A percentile compares a stretch with the other conserved stretches of the same genome.
Conservation (phyloP, 2,329 filamentous ascomycete species). For the Ophiostoma australiae region DNA sequence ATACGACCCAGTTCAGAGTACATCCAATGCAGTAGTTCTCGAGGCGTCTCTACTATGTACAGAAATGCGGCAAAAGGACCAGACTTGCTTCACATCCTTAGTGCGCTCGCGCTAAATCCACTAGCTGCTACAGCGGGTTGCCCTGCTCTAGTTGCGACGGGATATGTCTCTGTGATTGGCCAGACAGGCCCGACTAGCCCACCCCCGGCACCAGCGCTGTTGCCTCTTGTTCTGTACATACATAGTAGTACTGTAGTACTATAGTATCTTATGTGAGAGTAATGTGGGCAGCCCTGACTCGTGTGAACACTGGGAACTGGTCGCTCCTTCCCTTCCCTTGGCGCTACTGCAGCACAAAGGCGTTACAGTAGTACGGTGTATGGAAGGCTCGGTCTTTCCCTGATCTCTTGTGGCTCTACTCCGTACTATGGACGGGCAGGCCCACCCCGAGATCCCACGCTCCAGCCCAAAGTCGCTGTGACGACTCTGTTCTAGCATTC, state of each 20-base stretch:
- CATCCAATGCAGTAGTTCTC: background rate
- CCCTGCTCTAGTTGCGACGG: constrained; percentile 16
- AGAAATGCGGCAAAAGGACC: background rate
- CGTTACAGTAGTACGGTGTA: background rate
- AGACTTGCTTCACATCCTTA: constrained; percentile 3
- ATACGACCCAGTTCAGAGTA: background rate
- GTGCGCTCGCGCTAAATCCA: constrained; percentile 16
- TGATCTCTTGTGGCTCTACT: constrained; percentile 9
- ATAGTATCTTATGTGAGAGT: too few relatives aligned
- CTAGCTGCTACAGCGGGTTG: constrained; percentile 22
- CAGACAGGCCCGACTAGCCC: background rate
- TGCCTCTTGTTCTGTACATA: background rate
- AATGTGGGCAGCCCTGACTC: background rate
- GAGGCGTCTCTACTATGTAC: too few relatives aligned
- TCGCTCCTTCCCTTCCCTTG: background rate
- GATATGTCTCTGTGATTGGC: constrained; percentile 16
- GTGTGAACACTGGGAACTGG: background rate
- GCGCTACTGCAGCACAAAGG: background rate
- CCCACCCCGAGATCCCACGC: background rate
- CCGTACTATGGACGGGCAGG: background rate
- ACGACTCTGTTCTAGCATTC: background rate
- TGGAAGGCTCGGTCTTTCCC: background rate
- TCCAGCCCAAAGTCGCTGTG: background rate
- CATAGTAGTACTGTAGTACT: background rate
- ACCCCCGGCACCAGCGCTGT: constrained; percentile 2